Conservation (phyloP, 768 basidiomycete genomes). For the Gautieria morchelliformis region DNA sequence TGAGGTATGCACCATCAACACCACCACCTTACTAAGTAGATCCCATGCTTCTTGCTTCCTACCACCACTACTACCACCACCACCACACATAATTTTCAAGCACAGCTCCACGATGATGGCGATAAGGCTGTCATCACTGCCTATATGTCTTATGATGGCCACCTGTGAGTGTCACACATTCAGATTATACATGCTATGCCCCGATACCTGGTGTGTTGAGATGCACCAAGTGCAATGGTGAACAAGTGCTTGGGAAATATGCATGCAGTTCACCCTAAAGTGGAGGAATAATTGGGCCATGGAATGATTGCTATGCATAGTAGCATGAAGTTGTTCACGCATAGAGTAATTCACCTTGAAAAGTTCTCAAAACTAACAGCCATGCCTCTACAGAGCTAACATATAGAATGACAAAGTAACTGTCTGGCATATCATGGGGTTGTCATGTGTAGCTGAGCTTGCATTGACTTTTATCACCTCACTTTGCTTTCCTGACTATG, state of each 20-base stretch:
- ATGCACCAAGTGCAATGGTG: too few relatives aligned
- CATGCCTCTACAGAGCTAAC: not conserved
- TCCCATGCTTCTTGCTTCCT: too few relatives aligned
- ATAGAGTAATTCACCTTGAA: too few relatives aligned
- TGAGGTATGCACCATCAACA: too few relatives aligned
- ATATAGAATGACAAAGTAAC: conserved; percentile 8
- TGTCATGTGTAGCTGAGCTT: not conserved
- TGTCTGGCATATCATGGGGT: conserved; percentile 3
- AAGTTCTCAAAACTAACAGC: not conserved
- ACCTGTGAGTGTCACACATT: conserved; percentile 1
- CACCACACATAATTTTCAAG: conserved; percentile 4
- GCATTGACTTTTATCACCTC: conserved; percentile 4
- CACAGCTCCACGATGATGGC: not conserved
- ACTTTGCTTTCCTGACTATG: conserved; percentile 8
- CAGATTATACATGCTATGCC: not conserved
- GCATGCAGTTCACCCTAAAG: too few relatives aligned
- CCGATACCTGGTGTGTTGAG: too few relatives aligned
- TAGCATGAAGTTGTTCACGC: too few relatives aligned
- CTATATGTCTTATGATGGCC: conserved; percentile 9
- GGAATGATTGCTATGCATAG: too few relatives aligned
- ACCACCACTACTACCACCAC: too few relatives aligned
- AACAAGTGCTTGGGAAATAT: too few relatives aligned
- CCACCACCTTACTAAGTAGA: too few relatives aligned
- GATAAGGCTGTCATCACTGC: conserved; percentile 5
- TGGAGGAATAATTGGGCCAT: too few relatives aligned